These are phyloP conservation scores for Yueomyces sp. DNA, from an alignment of 805 yeast genomes.

Conservation along the genomic window DNA sequence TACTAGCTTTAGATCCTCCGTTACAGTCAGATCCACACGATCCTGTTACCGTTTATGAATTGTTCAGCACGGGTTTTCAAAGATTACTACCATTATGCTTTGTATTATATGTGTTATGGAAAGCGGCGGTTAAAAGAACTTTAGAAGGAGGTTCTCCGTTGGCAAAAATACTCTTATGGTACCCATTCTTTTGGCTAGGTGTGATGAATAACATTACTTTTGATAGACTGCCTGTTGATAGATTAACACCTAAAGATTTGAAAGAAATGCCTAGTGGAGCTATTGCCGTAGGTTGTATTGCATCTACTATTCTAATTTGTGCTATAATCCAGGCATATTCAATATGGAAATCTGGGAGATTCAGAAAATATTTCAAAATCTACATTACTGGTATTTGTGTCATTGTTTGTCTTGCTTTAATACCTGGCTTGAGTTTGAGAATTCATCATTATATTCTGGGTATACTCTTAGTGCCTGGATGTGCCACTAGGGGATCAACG, in stretches of 20 bases:
- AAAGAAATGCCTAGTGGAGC: slow-evolving; percentile 67
- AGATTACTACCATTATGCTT: slow-evolving; percentile 66
- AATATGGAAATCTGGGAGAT: slow-evolving; percentile 67
- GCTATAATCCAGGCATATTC: slow-evolving; percentile 62
- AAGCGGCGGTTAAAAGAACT: slow-evolving; percentile 37
- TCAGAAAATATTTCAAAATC: slow-evolving; percentile 41
- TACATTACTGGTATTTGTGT: slow-evolving; percentile 36
- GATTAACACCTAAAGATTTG: slow-evolving; percentile 62
- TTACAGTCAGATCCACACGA: slow-evolving; percentile 38
- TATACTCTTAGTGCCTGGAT: slow-evolving; percentile 67
- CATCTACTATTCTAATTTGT: slow-evolving; percentile 35
- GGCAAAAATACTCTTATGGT: slow-evolving; percentile 40
- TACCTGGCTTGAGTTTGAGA: slow-evolving; percentile 63
- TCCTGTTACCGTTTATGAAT: slow-evolving; percentile 37
- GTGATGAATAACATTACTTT: slow-evolving; percentile 76
- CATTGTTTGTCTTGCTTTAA: slow-evolving; percentile 29
- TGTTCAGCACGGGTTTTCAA: slow-evolving; percentile 59
- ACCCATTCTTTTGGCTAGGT: slow-evolving; percentile 74
- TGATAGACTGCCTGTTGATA: slow-evolving; percentile 78
- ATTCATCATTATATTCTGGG: slow-evolving; percentile 78
- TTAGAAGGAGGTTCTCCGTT: slow-evolving; percentile 30
- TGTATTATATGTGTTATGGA: slow-evolving; percentile 60
- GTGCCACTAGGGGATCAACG: slow-evolving; percentile 56
- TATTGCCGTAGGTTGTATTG: slow-evolving; percentile 42
- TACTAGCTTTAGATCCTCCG: slow-evolving; percentile 73